Conservation (phyloP, 805 yeast species). For the Candida broadrunensis region DNA sequence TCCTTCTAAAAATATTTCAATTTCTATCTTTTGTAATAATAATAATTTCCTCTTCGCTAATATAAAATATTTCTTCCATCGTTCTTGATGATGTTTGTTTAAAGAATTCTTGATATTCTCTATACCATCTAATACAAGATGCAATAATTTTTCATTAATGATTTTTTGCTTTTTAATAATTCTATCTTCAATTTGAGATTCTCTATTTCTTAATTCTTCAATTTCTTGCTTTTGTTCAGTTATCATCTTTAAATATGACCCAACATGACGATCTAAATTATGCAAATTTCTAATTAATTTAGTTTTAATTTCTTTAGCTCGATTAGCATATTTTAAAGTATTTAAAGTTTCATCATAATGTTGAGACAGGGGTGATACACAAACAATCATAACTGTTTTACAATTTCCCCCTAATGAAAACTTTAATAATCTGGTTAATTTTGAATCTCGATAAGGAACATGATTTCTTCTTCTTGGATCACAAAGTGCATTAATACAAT, state of each 20-base stretch:
- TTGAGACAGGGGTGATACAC: constrained; percentile 79
- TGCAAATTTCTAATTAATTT: constrained; percentile 72
- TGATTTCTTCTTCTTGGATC: constrained; percentile 65
- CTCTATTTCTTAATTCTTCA: constrained; percentile 60
- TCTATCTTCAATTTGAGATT: constrained; percentile 38
- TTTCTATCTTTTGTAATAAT: constrained; percentile 40
- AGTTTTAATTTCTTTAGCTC: constrained; percentile 89
- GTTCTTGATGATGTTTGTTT: constrained; percentile 42
- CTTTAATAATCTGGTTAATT: constrained; percentile 79
- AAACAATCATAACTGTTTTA: constrained; percentile 93
- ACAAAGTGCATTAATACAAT: constrained; percentile 90
- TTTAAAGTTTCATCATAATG: constrained; percentile 94
- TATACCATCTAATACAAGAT: constrained; percentile 40
- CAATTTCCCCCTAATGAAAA: constrained; percentile 93
- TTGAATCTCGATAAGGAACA: constrained; percentile 89
- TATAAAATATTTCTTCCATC: constrained; percentile 39
- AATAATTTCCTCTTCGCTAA: constrained; percentile 48
- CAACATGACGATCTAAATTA: constrained; percentile 77
- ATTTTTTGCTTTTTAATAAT: constrained; percentile 31
- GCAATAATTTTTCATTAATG: constrained; percentile 36
- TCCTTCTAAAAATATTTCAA: constrained; percentile 19
- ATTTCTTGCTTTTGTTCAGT: constrained; percentile 77
- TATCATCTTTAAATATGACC: constrained; percentile 79
- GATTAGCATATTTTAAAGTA: constrained; percentile 84
- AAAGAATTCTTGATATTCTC: constrained; percentile 40